A percentile compares a stretch with the other conserved stretches of the same genome.
These are phyloP conservation scores for Apiotrichum gracile DNA, from an alignment of 1,284 basidiomycete species.

Conservation along the genomic window DNA sequence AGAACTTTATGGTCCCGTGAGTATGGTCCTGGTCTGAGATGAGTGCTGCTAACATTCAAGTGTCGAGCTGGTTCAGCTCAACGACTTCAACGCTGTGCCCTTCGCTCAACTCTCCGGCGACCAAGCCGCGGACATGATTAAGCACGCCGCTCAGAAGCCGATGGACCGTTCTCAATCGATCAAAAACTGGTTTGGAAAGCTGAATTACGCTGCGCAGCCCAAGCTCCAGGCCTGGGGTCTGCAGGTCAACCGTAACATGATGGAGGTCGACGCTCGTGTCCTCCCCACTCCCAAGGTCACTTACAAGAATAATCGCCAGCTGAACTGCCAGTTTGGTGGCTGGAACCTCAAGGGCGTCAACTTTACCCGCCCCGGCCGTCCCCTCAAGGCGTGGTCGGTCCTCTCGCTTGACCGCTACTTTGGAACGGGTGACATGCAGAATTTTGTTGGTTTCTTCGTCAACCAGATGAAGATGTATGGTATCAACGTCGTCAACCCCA, in stretches of 20 bases:
- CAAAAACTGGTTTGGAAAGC: conserved; percentile 35
- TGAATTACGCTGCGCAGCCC: conserved; percentile 38
- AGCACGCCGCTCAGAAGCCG: conserved; percentile 44
- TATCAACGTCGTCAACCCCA: conserved; percentile 26
- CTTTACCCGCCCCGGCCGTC: conserved; percentile 37
- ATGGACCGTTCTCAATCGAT: conserved; percentile 35
- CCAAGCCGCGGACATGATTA: conserved; percentile 48
- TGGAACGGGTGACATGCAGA: conserved; percentile 16
- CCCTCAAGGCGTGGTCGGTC: conserved; percentile 45
- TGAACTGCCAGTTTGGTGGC: conserved; percentile 22
- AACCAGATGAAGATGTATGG: conserved; percentile 6
- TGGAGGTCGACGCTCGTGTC: conserved; percentile 41
- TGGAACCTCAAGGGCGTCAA: conserved; percentile 23
- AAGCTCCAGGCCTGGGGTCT: conserved; percentile 47
- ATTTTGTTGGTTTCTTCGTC: conserved; percentile 1
- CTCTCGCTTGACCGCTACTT: conserved; percentile 32
- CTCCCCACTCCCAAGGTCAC: conserved; percentile 38
- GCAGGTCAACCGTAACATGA: conserved; percentile 37
- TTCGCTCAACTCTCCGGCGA: conserved; percentile 24
- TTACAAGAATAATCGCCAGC: conserved; percentile 33
- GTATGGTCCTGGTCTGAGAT: conserved; percentile 1
- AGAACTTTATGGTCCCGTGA: conserved; percentile 44
- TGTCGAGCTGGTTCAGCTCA: conserved; percentile 41
- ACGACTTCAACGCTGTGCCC: conserved; percentile 41
- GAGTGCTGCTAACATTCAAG: conserved; percentile 14